Percentiles rank a stretch among this genome's conserved stretches.
Conservation (phyloP, 805 yeast genomes). For the Candida peoriensis region DNA sequence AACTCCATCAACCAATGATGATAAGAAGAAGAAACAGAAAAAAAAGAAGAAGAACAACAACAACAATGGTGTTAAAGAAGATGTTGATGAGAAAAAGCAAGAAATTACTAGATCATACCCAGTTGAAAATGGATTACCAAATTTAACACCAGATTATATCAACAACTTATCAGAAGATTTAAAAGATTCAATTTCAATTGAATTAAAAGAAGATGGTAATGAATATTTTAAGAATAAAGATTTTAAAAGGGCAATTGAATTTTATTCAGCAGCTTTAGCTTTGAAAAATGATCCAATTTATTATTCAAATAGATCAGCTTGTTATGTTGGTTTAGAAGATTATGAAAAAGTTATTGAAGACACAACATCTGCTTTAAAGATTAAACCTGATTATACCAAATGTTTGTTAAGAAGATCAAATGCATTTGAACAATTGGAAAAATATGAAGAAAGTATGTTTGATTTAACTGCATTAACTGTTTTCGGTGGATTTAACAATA, state of each 20-base stretch:
- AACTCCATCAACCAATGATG: slow-evolving; percentile 8
- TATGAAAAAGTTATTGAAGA: slow-evolving; percentile 83
- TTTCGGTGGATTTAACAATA: slow-evolving; percentile 76
- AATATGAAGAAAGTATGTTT: slow-evolving; percentile 79
- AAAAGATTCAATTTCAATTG: slow-evolving; percentile 60
- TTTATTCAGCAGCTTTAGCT: slow-evolving; percentile 72
- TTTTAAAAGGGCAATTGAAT: slow-evolving; percentile 70
- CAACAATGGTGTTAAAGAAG: slow-evolving; percentile 15
- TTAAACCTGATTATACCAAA: slow-evolving; percentile 88
- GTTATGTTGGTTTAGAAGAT: slow-evolving; percentile 77
- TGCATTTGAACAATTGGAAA: slow-evolving; percentile 79
- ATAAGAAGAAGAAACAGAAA: slow-evolving; percentile 32
- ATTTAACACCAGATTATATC: slow-evolving; percentile 42
- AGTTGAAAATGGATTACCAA: slow-evolving; percentile 54
- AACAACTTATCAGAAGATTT: slow-evolving; percentile 42
- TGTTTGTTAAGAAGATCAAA: slow-evolving; percentile 91
- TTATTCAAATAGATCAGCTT: slow-evolving; percentile 95
- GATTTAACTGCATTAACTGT: slow-evolving; percentile 88
- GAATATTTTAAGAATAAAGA: slow-evolving; percentile 64
- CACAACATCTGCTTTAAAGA: slow-evolving; percentile 76
- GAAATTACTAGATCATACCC: slow-evolving; percentile 41
- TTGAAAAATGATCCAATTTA: slow-evolving; percentile 81
- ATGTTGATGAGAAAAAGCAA: slow-evolving; percentile 15
- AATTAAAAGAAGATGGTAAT: slow-evolving; percentile 89
- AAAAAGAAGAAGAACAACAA: slow-evolving; percentile 38